Evolutionary conservation across 2,329 filamentous ascomycete species (phyloP), one percentile per base, ranked within the genome.

Genomic region (Phyllosticta capitalensis): DNA sequence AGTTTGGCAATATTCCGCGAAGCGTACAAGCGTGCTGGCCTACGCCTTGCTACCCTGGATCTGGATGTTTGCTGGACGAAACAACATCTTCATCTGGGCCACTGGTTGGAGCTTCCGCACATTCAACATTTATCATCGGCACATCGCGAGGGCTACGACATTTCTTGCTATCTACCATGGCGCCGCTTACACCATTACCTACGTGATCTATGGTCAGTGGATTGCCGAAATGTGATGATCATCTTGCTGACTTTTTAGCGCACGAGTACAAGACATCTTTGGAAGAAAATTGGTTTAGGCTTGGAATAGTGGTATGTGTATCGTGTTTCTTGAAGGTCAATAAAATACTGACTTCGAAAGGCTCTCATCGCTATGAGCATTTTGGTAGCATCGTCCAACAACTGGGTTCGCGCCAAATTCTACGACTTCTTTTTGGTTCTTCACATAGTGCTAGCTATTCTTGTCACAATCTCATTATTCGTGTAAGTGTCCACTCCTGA

Each of bases 91-190:
- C 17, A 74, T 87, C 58, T 86, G 83, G 83, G 67, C 84, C 0
- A 88, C 86, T 0, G 85, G 85, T 0, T 89, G 86, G 85, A 83
- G 82, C 10, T 88, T 86, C 67, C 78, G 79, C 1, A 84, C 83
- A 0, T 88, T 83, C 65, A 88, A 83, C 64, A 78, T 83, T 49
- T 87, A 88, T 56, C 86, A 89, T 68, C 81, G 86, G 0, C 85
- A 84, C 77, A 76, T 85, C 3, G 85, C 86, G 0, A 76, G 85
- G 19, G 76, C 87, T 2, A 78, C 83, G 5, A 85, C 84, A 0
- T 60, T 84, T 0, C 79, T 87, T 63, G 85, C 83, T 1, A 75
- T 87, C 1, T 68, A 85, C 0, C 86, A 89, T 65, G 85, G 84
- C 0, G 60, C 85, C 1, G 79, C 80, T 0, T 89, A 87, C 61